Evolutionary conservation across 2,329 filamentous ascomycete genomes (phyloP).

Genomic region (Pseudogymnoascus sp.): DNA sequence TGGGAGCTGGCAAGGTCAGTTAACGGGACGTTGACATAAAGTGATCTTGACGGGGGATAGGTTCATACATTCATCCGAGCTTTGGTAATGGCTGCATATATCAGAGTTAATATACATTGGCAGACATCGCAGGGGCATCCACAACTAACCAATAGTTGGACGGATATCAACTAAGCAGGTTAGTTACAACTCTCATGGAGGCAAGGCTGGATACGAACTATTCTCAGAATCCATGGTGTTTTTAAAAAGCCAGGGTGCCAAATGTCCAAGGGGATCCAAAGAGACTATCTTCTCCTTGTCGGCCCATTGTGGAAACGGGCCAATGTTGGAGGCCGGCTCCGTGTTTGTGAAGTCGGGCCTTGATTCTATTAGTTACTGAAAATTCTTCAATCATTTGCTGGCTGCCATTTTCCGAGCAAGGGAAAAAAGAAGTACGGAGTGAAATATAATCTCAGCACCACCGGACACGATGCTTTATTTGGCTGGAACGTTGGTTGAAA

Average conservation of each 20-base stretch:
- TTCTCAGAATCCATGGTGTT: slow-evolving; percentile 71
- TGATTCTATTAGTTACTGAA: background rate
- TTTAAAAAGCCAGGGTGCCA: slow-evolving; percentile 76
- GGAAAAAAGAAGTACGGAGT: slow-evolving; percentile 8
- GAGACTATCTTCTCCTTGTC: slow-evolving; percentile 92
- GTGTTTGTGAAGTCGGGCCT: slow-evolving; percentile 73
- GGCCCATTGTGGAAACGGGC: slow-evolving; percentile 82
- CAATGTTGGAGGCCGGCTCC: slow-evolving; percentile 83
- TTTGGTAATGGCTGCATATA: slow-evolving; percentile 27
- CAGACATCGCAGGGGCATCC: background rate
- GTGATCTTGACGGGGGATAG: background rate
- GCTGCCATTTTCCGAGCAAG: background rate
- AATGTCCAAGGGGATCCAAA: slow-evolving; percentile 91
- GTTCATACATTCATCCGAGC: slow-evolving; percentile 30
- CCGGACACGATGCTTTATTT: background rate
- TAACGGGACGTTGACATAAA: background rate
- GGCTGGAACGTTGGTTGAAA: background rate
- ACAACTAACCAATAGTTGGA: slow-evolving; percentile 28
- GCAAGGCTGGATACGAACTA: slow-evolving; percentile 33
- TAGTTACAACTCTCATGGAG: slow-evolving; percentile 13
- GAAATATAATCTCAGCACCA: background rate
- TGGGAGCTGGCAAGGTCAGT: slow-evolving; percentile 50
- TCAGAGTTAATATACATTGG: background rate
- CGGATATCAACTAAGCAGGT: slow-evolving; percentile 29
- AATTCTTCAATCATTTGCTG: background rate